Evolutionary conservation across 495 filamentous ascomycete genomes (phyloP).

Genomic region (Neurospora sp.): DNA sequence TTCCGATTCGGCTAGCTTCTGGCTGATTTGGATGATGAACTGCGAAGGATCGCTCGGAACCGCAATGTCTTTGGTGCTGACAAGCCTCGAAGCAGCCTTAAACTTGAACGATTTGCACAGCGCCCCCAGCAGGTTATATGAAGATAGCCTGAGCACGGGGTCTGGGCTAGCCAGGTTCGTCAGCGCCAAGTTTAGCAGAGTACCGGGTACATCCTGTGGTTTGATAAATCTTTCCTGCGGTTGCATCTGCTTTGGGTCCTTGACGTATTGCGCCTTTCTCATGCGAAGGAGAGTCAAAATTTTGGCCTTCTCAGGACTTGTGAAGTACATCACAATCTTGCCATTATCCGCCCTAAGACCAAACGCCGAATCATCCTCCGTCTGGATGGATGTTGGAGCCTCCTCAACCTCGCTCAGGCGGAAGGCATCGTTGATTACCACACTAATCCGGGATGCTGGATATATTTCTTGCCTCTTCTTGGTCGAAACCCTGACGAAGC

Average conservation of each 20-base stretch:
- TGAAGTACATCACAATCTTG: conserved; percentile 58
- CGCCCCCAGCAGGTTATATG: conserved; percentile 53
- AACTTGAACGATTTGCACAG: conserved; percentile 57
- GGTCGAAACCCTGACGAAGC: conserved; percentile 59
- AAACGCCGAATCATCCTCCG: conserved; percentile 57
- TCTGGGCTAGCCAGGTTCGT: conserved; percentile 52
- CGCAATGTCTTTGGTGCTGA: conserved; percentile 47
- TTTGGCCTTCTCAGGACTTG: conserved; percentile 48
- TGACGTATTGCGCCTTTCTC: conserved; percentile 49
- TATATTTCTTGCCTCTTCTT: conserved; percentile 54
- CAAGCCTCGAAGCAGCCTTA: conserved; percentile 44
- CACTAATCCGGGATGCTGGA: conserved; percentile 44
- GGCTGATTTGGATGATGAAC: conserved; percentile 53
- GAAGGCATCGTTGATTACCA: conserved; percentile 58
- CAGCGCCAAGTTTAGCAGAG: conserved; percentile 52
- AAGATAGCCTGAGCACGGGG: conserved; percentile 44
- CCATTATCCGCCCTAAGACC: conserved; percentile 55
- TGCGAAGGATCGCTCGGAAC: conserved; percentile 50
- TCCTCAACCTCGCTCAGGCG: conserved; percentile 54
- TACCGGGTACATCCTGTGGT: conserved; percentile 58
- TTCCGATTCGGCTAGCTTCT: conserved; percentile 47
- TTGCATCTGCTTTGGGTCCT: conserved; percentile 46
- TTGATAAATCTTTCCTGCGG: conserved; percentile 49
- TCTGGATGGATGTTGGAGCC: conserved; percentile 48
- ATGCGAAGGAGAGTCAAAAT: conserved; percentile 48